A percentile compares a stretch with the other conserved stretches of the same genome.
phyloP scores from a whole-genome alignment of 495 filamentous ascomycete species.

The Cercophora newfieldiana region DNA sequence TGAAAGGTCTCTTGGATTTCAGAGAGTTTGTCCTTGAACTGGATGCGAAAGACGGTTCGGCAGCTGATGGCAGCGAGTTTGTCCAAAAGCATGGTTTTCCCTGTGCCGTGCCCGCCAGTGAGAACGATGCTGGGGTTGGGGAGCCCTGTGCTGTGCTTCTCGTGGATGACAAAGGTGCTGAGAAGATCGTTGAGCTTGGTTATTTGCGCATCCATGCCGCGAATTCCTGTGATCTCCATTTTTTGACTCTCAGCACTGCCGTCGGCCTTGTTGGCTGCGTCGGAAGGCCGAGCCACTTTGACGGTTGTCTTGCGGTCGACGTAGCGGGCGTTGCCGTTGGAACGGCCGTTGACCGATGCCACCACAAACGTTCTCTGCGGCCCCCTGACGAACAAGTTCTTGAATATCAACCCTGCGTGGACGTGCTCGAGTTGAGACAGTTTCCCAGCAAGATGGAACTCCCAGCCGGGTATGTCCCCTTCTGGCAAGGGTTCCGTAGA shows the following conservation, averaged over 20 bases:
- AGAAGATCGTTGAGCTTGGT: conserved; percentile 67
- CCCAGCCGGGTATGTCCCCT: conserved; percentile 32
- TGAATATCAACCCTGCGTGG: conserved; percentile 50
- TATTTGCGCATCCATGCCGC: conserved; percentile 64
- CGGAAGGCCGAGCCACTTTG: too few relatives aligned
- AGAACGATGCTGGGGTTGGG: conserved; percentile 64
- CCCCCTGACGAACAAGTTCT: conserved; percentile 45
- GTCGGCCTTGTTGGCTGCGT: too few relatives aligned
- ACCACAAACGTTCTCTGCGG: conserved; percentile 49
- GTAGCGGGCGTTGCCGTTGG: conserved; percentile 40
- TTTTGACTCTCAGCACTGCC: too few relatives aligned
- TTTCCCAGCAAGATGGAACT: conserved; percentile 29
- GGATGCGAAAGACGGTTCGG: conserved; percentile 64
- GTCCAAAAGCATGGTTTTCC: conserved; percentile 71
- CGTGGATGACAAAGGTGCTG: conserved; percentile 49
- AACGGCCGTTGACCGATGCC: conserved; percentile 45
- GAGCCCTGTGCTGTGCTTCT: conserved; percentile 32
- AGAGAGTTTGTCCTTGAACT: conserved; percentile 54
- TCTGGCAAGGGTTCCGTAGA: conserved; percentile 17
- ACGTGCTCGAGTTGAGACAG: conserved; percentile 48
- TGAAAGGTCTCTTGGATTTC: conserved; percentile 70
- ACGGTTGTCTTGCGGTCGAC: conserved; percentile 39
- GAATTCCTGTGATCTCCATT: conserved; percentile 53
- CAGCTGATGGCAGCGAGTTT: conserved; percentile 67
- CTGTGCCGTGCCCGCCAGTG: conserved; percentile 80